Evolutionary conservation across 257 asterid genomes (phyloP), one percentile per base, ranked within the genome.

Genomic region (Nicotiana attenuata): DNA sequence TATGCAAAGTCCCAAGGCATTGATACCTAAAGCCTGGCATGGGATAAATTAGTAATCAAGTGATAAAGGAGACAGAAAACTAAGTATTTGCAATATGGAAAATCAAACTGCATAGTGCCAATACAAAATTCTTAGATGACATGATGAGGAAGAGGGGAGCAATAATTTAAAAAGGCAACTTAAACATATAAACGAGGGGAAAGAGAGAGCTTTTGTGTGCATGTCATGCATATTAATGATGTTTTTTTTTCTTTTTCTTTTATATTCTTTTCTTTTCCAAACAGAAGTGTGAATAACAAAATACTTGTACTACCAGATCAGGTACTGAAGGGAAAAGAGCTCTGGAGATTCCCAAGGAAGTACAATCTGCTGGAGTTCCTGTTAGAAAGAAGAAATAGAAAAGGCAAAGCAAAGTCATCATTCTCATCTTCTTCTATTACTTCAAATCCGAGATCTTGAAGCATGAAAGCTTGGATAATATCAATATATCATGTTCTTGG

Each of bases 311-410:
- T 90, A 95, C 99, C 92, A 95, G 91, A 90, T 93, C 97, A 84
- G 97, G 98, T 73, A 89, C 71, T 57, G 86, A 83, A 76, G 94
- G 89, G 89, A 95, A 92, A 59, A 95, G 92, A 80, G 88, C 86
- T 81, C 88, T 85, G 41, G 98, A 93, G 86, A 92, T 78, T 59
- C 98, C 98, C 87, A 94, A 83, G 65, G 98, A 93, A 38, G 98
- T 86, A 83, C 97, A 94, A 71, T 94, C 98, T 61, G 97, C 98
- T 7, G 97, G 98, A 82, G 94, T 89, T 84, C 97, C 98, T 93
- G 89, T 81, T 86, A 75, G 56, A 60, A 68, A 59, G n/a, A 56
- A 67, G 28, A 55, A 81, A 67, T 50, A 31, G 71, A 31, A 68
- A 81, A 52, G 14, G 63, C 24, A 16, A 81, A 68, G 50, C 5